Conservation (phyloP, 139 green algal species). For the Coelastrella sp. region DNA sequence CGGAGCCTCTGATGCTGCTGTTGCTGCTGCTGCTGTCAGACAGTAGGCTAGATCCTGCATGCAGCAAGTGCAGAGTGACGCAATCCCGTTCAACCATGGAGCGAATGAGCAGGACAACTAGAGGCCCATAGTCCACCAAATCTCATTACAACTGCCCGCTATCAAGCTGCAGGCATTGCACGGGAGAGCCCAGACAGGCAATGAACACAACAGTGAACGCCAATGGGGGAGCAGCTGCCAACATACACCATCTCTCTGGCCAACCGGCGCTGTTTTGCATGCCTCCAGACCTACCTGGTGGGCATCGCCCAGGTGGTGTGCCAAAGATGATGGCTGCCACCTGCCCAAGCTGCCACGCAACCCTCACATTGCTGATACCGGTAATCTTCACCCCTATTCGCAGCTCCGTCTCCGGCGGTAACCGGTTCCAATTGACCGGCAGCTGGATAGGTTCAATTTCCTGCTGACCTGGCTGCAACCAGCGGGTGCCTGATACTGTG, state of each 20-base stretch:
- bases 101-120: too few relatives aligned
- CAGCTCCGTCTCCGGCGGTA: constrained; percentile 42
- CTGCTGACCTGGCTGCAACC: constrained; percentile 26
- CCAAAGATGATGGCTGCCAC: constrained; percentile 40
- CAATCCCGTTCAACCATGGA: too few relatives aligned
- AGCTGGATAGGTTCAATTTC: neutral
- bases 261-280: neutral
- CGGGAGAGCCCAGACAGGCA: too few relatives aligned
- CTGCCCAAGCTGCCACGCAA: constrained; percentile 1
- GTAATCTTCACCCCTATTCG: constrained; percentile 25
- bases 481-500: constrained; percentile 14
- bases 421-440: constrained; percentile 12
- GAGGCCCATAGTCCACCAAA: too few relatives aligned
- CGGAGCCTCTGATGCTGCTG: neutral
- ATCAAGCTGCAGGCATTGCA: too few relatives aligned
- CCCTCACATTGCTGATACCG: constrained; percentile 1
- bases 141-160: too few relatives aligned
- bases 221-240: neutral
- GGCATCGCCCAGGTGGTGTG: constrained; percentile 40
- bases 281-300: constrained; percentile 30
- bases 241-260: neutral
- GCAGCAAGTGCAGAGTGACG: neutral
- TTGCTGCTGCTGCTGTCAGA: constrained; percentile 4
- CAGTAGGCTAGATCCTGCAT: neutral
- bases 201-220: too few relatives aligned